Base-by-base conservation (phyloP, 306 rosid genomes). In the Delonix regia region DNA sequence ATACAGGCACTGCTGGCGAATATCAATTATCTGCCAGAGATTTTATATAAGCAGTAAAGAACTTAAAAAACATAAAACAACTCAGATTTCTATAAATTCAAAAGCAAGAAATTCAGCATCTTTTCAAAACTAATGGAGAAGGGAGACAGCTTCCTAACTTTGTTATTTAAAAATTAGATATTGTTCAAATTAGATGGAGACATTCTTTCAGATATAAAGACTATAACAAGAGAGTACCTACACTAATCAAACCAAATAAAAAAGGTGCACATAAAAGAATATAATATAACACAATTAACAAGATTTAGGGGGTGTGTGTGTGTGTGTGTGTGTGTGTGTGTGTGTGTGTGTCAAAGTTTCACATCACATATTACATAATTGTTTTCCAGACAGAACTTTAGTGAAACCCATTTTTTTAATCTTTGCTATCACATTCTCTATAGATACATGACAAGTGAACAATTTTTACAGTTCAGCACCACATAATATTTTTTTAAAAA, bases 21-120 rank as follows among this genome's bases (percentile, higher is more conserved):
- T 87, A 81, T 94, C 98, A 87, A 94, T 91, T 82, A 94, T 88
- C 98, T 94, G 97, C 87, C 82, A 87, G 65, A 82, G 69, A 75
- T 57, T 79, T 59, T 52, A 71, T 74, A 77, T 77, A 62, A 85
- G 82, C 76, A 71, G 67, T 27, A 7, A 75, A 78, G 63, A 62
- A 75, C 76, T 80, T 22, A 36, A 19, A 79, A 79, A 74, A 45
- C 22, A 75, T 22, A 57, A 45, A 24, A 39, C 49, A 65, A 56
- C 56, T 73, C 41, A 19, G n/a, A 28, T 51, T 74, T 69, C 52
- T 66, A 69, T 18, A 69, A n/a, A 60, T 66, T 27, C 48, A 44
- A 18, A 78, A 63, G 51, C 74, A 77, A 27, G 57, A 11, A 6
- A 53, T 59, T 77, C 60, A 41, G 34, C n/a, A 59, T 52, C 70